Evolutionary conservation across 2,329 filamentous ascomycete species (phyloP).

Genomic region (Arthrinium puccinioides): DNA sequence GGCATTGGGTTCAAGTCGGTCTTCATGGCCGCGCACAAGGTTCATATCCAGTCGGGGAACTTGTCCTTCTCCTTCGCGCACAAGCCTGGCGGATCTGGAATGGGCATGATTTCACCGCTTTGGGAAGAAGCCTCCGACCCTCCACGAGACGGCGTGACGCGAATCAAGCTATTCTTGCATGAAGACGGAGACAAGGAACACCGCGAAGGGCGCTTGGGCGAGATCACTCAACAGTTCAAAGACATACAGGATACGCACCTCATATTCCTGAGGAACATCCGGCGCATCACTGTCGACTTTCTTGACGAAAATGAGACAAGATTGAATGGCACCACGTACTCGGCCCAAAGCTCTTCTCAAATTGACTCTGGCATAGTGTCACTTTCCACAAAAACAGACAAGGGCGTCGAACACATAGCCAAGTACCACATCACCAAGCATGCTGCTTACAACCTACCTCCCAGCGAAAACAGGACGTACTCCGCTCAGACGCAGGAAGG

Average conservation of each 20-base stretch:
- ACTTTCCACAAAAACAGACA: too few relatives aligned
- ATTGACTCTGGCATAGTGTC: too few relatives aligned
- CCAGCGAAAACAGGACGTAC: conserved; percentile 27
- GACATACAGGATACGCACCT: conserved; percentile 30
- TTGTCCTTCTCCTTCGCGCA: conserved; percentile 38
- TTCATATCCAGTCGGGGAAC: conserved; percentile 34
- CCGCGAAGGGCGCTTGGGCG: conserved; percentile 10
- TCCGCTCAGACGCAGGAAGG: conserved; percentile 18
- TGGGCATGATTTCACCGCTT: conserved; percentile 42
- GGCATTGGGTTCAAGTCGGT: conserved; percentile 46
- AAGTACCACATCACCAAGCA: conserved; percentile 23
- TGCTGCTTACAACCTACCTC: conserved; percentile 18
- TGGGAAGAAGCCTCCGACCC: conserved; percentile 25
- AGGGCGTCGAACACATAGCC: too few relatives aligned
- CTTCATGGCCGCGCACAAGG: conserved; percentile 37
- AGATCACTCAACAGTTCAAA: conserved; percentile 25
- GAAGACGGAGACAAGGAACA: conserved; percentile 13
- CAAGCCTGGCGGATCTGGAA: conserved; percentile 29
- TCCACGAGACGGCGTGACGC: conserved; percentile 16
- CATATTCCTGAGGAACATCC: conserved; percentile 34
- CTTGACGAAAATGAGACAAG: conserved; percentile 12
- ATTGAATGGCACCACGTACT: too few relatives aligned
- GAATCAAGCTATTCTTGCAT: conserved; percentile 30
- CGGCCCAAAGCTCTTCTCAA: too few relatives aligned
- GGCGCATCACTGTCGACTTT: conserved; percentile 22